Conservation (phyloP, 2,329 filamentous ascomycete genomes). For the Exophiala spinifera region DNA sequence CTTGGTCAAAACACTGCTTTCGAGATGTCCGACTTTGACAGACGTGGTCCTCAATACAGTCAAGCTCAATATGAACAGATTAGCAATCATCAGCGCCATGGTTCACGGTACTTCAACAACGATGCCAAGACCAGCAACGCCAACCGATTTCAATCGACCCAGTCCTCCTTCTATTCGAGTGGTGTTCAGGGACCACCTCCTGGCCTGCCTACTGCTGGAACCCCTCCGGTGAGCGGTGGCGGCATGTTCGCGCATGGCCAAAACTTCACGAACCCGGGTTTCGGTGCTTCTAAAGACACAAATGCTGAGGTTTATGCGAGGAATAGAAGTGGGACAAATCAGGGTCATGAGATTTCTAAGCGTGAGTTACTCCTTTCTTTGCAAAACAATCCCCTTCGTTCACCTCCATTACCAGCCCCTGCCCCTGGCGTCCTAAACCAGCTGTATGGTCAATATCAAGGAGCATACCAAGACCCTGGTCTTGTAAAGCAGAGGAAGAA, state of each 20-base stretch:
- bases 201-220: slow-evolving; percentile 90
- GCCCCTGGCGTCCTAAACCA: slow-evolving; percentile 85
- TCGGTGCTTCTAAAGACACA: slow-evolving; percentile 68
- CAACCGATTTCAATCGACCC: slow-evolving; percentile 40
- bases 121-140: slow-evolving; percentile 40
- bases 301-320: slow-evolving; percentile 74
- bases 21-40: slow-evolving; percentile 45
- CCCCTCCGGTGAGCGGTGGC: slow-evolving; percentile 74
- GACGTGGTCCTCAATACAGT: slow-evolving; percentile 56
- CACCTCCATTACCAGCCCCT: slow-evolving; percentile 72
- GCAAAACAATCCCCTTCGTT: slow-evolving; percentile 79
- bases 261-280: slow-evolving; percentile 65
- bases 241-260: slow-evolving; percentile 89
- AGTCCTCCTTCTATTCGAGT: slow-evolving; percentile 70
- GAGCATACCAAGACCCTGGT: slow-evolving; percentile 84
- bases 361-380: slow-evolving; percentile 98
- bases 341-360: slow-evolving; percentile 84
- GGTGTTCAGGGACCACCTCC: slow-evolving; percentile 91
- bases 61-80: slow-evolving; percentile 55
- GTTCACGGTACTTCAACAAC: slow-evolving; percentile 86
- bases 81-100: slow-evolving; percentile 76
- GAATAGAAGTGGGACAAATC: slow-evolving; percentile 60
- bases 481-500: slow-evolving; percentile 98
- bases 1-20: slow-evolving; percentile 42
- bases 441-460: slow-evolving; percentile 77